A percentile compares a stretch with the other conserved stretches of the same genome.
Evolutionary conservation across 805 yeast species (phyloP).

Genomic region (Diddensiella santjacobensis): DNA sequence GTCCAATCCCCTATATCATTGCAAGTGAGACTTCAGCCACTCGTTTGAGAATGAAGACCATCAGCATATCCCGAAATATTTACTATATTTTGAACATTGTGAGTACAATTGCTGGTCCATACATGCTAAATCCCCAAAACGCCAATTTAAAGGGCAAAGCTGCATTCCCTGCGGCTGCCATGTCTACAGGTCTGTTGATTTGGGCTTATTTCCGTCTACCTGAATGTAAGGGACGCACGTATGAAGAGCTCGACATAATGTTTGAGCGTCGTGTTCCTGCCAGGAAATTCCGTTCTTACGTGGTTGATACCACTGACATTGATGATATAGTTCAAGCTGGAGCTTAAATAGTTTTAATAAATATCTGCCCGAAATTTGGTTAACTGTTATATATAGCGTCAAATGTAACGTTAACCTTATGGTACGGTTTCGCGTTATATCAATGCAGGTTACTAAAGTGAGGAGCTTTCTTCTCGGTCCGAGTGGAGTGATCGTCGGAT

Average conservation of each 20-base stretch:
- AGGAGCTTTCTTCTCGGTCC: not conserved
- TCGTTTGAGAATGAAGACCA: slow-evolving; percentile 41
- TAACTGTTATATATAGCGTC: not conserved
- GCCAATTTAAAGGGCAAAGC: slow-evolving; percentile 47
- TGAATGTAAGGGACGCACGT: slow-evolving; percentile 55
- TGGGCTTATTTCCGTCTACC: slow-evolving; percentile 52
- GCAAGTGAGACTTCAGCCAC: slow-evolving; percentile 42
- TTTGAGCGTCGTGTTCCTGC: slow-evolving; percentile 36
- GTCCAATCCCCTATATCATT: slow-evolving; percentile 42
- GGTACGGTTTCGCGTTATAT: too few relatives aligned
- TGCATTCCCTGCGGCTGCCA: slow-evolving; percentile 43
- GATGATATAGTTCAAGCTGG: not conserved
- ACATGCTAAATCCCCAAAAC: slow-evolving; percentile 45
- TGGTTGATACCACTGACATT: slow-evolving; percentile 9
- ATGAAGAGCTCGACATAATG: slow-evolving; percentile 54
- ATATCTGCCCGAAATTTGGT: not conserved
- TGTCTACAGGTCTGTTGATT: slow-evolving; percentile 28
- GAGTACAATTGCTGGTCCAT: slow-evolving; percentile 33
- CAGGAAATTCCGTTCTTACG: slow-evolving; percentile 22
- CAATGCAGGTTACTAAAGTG: not conserved
- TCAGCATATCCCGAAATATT: slow-evolving; percentile 38
- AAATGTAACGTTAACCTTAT: too few relatives aligned
- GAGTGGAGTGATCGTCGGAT: not conserved
- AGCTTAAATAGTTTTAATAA: not conserved
- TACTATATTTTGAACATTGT: slow-evolving; percentile 25